These are phyloP conservation scores for Penicillium paradoxum DNA, from an alignment of 495 filamentous ascomycete species.

Conservation along the genomic window DNA sequence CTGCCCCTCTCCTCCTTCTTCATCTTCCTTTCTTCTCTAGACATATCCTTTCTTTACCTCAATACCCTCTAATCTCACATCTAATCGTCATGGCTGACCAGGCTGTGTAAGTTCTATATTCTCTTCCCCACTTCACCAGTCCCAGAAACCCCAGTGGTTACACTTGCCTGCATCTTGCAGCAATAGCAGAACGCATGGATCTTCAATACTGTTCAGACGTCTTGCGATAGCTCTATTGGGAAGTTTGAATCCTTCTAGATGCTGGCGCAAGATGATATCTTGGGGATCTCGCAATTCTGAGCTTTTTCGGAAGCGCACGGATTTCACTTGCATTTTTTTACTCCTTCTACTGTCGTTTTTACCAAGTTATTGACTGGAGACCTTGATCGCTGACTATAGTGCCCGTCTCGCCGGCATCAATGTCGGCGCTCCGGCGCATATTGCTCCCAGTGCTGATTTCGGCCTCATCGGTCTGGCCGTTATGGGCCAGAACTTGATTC, in stretches of 20 bases:
- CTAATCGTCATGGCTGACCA: constrained; percentile 38
- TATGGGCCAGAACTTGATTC: constrained; percentile 98
- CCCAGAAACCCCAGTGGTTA: neutral
- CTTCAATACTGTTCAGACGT: neutral
- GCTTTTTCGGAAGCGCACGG: constrained; percentile 10
- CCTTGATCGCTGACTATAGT: constrained; percentile 63
- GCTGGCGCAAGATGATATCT: constrained; percentile 2
- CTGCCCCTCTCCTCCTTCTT: constrained; percentile 15
- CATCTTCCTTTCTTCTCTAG: constrained; percentile 12
- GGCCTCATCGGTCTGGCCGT: constrained; percentile 99
- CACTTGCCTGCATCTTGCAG: neutral
- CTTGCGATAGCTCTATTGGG: constrained; percentile 2
- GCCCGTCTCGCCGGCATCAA: constrained; percentile 82
- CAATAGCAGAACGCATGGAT: neutral
- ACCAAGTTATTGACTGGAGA: constrained; percentile 32
- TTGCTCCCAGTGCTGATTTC: constrained; percentile 68
- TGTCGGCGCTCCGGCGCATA: constrained; percentile 61
- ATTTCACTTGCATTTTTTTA: neutral
- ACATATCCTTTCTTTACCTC: constrained; percentile 11
- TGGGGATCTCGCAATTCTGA: neutral
- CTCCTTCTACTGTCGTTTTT: constrained; percentile 9
- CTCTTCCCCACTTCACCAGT: constrained; percentile 3
- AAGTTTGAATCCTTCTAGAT: neutral
- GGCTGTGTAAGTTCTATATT: constrained; percentile 52
- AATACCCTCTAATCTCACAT: constrained; percentile 1